Evolutionary conservation across 768 basidiomycete genomes (phyloP), one percentile per base, ranked within the genome.

Genomic region (Amanita fuliginea): DNA sequence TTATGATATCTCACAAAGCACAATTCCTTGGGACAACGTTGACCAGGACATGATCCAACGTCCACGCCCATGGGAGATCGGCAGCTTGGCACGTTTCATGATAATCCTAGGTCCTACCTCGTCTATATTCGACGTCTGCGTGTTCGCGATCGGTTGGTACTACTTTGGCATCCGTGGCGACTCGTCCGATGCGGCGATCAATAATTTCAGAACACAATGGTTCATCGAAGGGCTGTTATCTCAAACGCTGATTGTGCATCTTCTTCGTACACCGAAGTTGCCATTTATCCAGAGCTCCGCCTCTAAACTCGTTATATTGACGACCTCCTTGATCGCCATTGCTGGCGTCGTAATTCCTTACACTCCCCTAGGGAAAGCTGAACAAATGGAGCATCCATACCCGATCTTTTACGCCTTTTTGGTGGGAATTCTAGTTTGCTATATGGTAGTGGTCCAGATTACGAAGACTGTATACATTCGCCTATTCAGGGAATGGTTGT

Each of bases 1-100:
- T 1, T 66, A 66, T 16, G 66, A 66, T 51, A 67, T 66, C 40
- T 66, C 66, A 24, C 65, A 66, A 10, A 65, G 54, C 18, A 66
- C 65, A 0, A 66, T 66, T 48, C 65, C 66, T 34, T 66, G 65
- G 67, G 65, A 66, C 51, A 66, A 68, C 10, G 67, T 66, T 47
- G 67, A 66, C 47, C 60, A 60, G 0, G 65, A 66, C 51, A 68
- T 64, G 53, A 59, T 66, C 10, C 59, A 59, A 49, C 36, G 41
- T 16, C 65, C 65, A n/a, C 67, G 42, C 51, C 55, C 58, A 32
- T 62, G 57, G 65, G 57, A 57, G 47, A 66, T 66, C 16, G 55
- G 55, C 52, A 28, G 28, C 18, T 65, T 66, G 36, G 18, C 62
- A 19, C 58, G 59, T 14, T 68, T 66, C 58, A 66, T 66, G 65